Percentiles rank a stretch among this genome's conserved stretches.
Conservation (phyloP, 208 protist species). For the Angomonas ambiguus region DNA sequence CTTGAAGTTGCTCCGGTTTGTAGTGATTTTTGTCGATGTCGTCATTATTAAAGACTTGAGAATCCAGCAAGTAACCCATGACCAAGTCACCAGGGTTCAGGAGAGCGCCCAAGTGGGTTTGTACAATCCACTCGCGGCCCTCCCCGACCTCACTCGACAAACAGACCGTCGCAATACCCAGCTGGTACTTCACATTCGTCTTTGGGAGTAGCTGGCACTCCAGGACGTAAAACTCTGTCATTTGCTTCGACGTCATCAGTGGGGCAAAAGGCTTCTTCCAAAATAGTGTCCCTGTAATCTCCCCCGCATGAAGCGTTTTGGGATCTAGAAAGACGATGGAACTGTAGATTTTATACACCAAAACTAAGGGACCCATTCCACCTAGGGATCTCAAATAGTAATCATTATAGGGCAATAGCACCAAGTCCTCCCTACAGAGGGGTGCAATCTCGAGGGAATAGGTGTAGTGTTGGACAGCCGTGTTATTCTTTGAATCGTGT, state of each 20-base stretch:
- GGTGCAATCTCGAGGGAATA: slow-evolving; percentile 98
- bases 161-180: slow-evolving; percentile 94
- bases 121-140: slow-evolving; percentile 91
- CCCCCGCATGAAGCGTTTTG: slow-evolving; percentile 88
- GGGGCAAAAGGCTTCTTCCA: slow-evolving; percentile 94
- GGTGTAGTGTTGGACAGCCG: slow-evolving; percentile 96
- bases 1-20: slow-evolving; percentile 72
- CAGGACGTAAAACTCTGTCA: slow-evolving; percentile 95
- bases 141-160: slow-evolving; percentile 93
- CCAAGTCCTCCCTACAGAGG: slow-evolving; percentile 95
- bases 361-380: slow-evolving; percentile 90
- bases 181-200: slow-evolving; percentile 82
- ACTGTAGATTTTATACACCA: slow-evolving; percentile 93
- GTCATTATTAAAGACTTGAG: slow-evolving; percentile 89
- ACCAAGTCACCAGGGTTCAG: slow-evolving; percentile 93
- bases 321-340: slow-evolving; percentile 96
- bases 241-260: slow-evolving; percentile 73
- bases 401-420: slow-evolving; percentile 90
- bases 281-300: slow-evolving; percentile 88
- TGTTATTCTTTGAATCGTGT: slow-evolving; percentile 98
- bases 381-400: slow-evolving; percentile 75
- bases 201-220: slow-evolving; percentile 82
- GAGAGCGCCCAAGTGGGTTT: slow-evolving; percentile 92
- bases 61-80: slow-evolving; percentile 92
- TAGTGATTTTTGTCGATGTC: slow-evolving; percentile 73